Evolutionary conservation across 1,139 yeast species (phyloP).

Genomic region (Blastobotrys illinoisensis): DNA sequence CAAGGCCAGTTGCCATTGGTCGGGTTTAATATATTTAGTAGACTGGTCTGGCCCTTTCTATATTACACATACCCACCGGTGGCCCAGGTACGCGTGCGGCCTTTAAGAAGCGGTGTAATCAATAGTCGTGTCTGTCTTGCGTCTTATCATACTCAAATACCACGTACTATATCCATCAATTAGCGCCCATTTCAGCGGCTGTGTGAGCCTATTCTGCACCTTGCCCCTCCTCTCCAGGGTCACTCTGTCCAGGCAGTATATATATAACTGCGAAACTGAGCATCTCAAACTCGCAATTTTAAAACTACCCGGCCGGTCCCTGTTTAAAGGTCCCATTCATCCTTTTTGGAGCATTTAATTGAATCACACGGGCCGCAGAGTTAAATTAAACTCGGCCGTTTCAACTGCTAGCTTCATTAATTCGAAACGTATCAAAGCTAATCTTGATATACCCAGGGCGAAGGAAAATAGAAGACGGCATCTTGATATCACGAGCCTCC

Average conservation of each 20-base stretch:
- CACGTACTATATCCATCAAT: background rate
- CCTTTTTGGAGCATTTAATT: background rate
- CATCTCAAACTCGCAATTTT: background rate
- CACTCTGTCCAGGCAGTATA: background rate
- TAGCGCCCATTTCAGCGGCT: background rate
- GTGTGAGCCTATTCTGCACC: background rate
- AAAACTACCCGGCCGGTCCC: background rate
- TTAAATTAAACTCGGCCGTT: background rate
- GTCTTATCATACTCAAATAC: background rate
- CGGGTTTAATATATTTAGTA: background rate
- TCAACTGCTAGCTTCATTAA: background rate
- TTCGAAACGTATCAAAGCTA: background rate
- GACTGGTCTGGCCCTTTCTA: background rate
- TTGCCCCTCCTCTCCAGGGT: no score
- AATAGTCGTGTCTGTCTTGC: background rate
- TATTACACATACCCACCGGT: no score
- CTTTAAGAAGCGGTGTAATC: background rate
- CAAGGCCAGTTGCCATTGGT: no score
- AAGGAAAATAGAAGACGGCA: background rate
- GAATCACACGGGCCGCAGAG: slow-evolving; percentile 1
- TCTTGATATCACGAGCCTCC: background rate
- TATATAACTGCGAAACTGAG: background rate
- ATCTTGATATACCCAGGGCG: background rate
- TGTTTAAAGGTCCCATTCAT: background rate
- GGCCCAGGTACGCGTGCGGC: no score